Base-by-base conservation (phyloP, 257 asterid species). In the Leptodermis oblonga region DNA sequence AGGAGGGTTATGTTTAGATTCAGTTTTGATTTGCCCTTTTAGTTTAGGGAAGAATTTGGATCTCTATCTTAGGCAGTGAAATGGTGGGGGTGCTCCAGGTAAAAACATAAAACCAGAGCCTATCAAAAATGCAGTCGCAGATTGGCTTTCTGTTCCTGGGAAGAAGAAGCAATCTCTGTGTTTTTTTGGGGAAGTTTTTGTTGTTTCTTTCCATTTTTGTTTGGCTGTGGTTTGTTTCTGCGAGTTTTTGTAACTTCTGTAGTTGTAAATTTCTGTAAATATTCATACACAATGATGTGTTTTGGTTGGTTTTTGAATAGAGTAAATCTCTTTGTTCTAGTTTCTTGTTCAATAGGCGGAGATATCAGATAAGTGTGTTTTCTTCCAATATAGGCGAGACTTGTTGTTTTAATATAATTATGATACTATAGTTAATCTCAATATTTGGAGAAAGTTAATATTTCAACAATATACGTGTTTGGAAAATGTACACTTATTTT, bases 1-100 rank as follows among this genome's bases (percentile, higher is more conserved):
- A 84, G 93, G 97, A 61, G 97, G 97, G 34, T 81, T 91, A 17
- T 85, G 90, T 60, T 86, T 89, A 61, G 98, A 92, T 75, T 89
- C 90, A 17, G 94, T 86, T 73, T 65, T 89, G 36, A 76, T 92
- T 53, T 83, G 88, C 64, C 98, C 96, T 4, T 54, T 31, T 74
- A 79, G 80, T 65, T 62, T 85, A 81, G 88, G 86, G 7, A 82
- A 75, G 80, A 70, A 69, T 43, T 30, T 53, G 25, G 71, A 17
- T 71, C 48, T 55, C 60, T 51, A 18, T 26, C 10, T 33, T 68
- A 46, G 68, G 14, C 33, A 37, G 41, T 46, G 31, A 61, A 60
- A 13, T 13, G 39, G 3, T 10, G 28, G 55, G 69, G 12, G 20
- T 12, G 70, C 20, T 30, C 37, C 31, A 51, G 45, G 51, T 43